Base-by-base conservation (phyloP, 345 rosid species). In the Eucalyptus erythrocorys region DNA sequence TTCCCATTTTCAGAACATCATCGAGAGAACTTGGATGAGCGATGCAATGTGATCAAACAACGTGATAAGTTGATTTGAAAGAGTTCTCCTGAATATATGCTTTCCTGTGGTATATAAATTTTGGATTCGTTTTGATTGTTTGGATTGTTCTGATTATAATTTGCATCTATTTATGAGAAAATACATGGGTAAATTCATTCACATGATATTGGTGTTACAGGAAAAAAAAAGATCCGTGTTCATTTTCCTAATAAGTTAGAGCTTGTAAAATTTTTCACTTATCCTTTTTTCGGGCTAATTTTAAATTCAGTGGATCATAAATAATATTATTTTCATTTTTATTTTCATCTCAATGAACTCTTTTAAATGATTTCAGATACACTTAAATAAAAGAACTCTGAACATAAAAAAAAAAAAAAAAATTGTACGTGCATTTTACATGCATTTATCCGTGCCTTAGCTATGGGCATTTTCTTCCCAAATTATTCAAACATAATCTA, bases 131-230 rank as follows among this genome's bases (percentile, higher is more conserved):
- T 55, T 55, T 55, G 27, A 51, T 51, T 51, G 57, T 51, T 51
- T 19, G 6, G 9, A 55, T 55, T 53, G 59, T 21, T 53, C 1
- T 53, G 0, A 53, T 53, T 9, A 55, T 3, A 55, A 55, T 24
- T 55, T 55, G 61, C 61, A 55, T 55, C 61, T 24, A 24, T 55
- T 10, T 24, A 55, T 55, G 61, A 24, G 30, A 55, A 55, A 55
- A 55, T 24, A 10, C 12, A 4, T 0, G 5, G 4, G 9, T 2
- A 30, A 14, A 13, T 13, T 30, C 0, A 61, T 3, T 30, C 10
- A 30, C 19, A 10, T 24, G 30, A 55, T 55, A 22, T 10, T 55
- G 13, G 30, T 24, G 61, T 55, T 55, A 24, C 0, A 55, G 1
- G 30, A 4, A 55, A 55, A 45, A 55, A 55, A 13, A 24, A 13